These are phyloP conservation scores for Tuber melanosporum DNA, from an alignment of 495 filamentous ascomycete species.

Conservation along the genomic window DNA sequence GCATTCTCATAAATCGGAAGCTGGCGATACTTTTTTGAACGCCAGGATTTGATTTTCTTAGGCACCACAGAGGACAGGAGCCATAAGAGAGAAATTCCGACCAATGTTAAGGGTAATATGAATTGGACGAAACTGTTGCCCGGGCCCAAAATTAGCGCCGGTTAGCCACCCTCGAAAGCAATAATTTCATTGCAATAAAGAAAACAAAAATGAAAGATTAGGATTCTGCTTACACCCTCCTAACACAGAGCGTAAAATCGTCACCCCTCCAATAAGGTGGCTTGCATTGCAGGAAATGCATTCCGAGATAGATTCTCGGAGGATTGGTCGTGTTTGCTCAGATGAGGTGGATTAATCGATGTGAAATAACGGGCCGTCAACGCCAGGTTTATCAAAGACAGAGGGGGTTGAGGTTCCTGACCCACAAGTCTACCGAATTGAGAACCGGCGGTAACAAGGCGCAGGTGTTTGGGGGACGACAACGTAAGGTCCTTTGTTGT, in stretches of 20 bases:
- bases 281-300: constrained; percentile 62
- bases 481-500: not conserved
- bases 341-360: not conserved
- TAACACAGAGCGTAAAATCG: constrained; percentile 84
- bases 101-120: constrained; percentile 66
- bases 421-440: not conserved
- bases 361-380: not conserved
- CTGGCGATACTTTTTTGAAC: constrained; percentile 41
- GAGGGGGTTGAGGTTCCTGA: not conserved
- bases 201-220: constrained; percentile 5
- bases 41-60: constrained; percentile 48
- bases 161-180: constrained; percentile 10
- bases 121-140: constrained; percentile 70
- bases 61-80: constrained; percentile 54
- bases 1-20: constrained; percentile 50
- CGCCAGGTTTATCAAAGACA: not conserved
- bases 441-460: not conserved
- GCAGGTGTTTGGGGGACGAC: not conserved
- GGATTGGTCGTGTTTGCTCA: constrained; percentile 6
- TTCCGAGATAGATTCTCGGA: constrained; percentile 12
- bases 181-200: not conserved
- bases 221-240: constrained; percentile 64
- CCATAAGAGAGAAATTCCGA: constrained; percentile 62
- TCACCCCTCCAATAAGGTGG: constrained; percentile 78
- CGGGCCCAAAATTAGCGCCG: not conserved